Evolutionary conservation across 139 green algal species (phyloP).

Genomic region (Chlamydomonas incerta): DNA sequence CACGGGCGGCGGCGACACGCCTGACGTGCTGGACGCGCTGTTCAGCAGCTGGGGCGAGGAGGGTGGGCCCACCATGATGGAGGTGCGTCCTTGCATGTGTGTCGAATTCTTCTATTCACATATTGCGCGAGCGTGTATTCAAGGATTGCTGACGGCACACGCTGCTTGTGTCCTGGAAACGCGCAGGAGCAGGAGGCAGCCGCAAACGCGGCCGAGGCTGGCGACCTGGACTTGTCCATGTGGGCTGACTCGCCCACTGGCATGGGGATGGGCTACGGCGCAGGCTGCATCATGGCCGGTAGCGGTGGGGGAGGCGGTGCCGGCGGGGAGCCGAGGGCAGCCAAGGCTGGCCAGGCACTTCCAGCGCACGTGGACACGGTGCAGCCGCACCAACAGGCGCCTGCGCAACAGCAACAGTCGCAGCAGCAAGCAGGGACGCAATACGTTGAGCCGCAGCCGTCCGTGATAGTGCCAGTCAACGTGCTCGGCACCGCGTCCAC

Average conservation of each 20-base stretch:
- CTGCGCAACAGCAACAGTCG: neutral
- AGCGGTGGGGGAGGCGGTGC: neutral
- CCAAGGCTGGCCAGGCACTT: too few relatives aligned
- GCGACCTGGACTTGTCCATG: slow-evolving; percentile 34
- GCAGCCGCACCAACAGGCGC: neutral
- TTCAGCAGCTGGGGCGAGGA: slow-evolving; percentile 44
- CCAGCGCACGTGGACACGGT: too few relatives aligned
- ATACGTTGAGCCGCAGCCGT: neutral
- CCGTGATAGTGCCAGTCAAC: too few relatives aligned
- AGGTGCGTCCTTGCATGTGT: neutral
- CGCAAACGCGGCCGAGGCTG: slow-evolving; percentile 1
- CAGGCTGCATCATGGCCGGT: neutral
- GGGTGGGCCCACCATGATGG: neutral
- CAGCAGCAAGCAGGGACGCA: too few relatives aligned
- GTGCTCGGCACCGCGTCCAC: too few relatives aligned
- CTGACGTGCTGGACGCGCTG: slow-evolving; percentile 21
- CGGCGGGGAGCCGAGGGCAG: neutral
- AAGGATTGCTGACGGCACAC: too few relatives aligned
- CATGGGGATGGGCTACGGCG: neutral
- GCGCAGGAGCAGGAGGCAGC: slow-evolving; percentile 1
- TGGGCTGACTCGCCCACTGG: slow-evolving; percentile 1
- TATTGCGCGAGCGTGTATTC: neutral
- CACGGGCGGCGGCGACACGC: neutral
- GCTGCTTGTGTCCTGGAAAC: too few relatives aligned
- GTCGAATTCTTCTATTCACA: neutral